Evolutionary conservation across 2,329 filamentous ascomycete species (phyloP).

Genomic region (Sphaerulina populicola): DNA sequence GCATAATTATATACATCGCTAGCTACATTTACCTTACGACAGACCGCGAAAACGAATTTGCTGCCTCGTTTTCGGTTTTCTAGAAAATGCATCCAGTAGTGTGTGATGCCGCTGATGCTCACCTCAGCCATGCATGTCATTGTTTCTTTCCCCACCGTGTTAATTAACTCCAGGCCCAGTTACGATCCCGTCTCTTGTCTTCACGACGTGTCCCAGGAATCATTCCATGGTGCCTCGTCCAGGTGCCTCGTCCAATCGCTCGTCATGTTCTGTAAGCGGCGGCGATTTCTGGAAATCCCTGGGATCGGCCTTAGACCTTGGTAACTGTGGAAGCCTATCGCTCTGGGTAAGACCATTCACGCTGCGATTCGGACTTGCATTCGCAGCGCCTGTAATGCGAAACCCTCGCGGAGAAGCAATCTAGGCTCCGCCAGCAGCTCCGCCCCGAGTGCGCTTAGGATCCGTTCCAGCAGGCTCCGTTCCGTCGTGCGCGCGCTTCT

Average conservation of each 20-base stretch:
- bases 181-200: background rate
- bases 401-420: conserved; percentile 1
- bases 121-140: background rate
- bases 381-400: conserved; percentile 4
- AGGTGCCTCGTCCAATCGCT: conserved; percentile 4
- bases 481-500: conserved; percentile 32
- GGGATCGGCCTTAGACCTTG: background rate
- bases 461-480: conserved; percentile 23
- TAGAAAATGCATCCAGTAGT: background rate
- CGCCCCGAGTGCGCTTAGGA: conserved; percentile 28
- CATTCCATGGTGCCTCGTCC: conserved; percentile 3
- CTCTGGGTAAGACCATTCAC: background rate
- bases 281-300: background rate
- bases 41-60: background rate
- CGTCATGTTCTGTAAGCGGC: background rate
- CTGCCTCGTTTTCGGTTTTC: background rate
- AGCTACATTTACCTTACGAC: background rate
- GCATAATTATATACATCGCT: background rate
- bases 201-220: conserved; percentile 1
- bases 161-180: background rate
- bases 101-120: background rate
- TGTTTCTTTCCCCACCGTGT: background rate
- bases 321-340: background rate
- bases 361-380: background rate
- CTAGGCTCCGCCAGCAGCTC: conserved; percentile 17